Base-by-base conservation (phyloP, 2,329 filamentous ascomycete species). In the Monosporascus sp. region DNA sequence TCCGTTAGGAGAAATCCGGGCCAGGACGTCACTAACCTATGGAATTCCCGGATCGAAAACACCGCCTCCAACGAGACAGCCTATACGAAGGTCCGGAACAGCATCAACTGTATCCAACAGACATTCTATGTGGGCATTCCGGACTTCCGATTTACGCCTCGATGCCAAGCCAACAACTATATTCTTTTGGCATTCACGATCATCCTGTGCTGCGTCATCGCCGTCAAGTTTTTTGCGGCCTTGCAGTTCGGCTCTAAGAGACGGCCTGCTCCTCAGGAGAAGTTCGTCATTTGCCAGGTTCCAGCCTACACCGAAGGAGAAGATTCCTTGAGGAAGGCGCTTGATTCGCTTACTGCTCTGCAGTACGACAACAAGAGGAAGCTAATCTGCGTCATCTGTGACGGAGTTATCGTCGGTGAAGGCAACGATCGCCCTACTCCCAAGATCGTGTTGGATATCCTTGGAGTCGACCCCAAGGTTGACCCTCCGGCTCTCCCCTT, bases 321-420 rank as follows among this genome's bases (percentile, higher is more conserved):
- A 77, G 94, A 99, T 64, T 93, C 92, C 4, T 77, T 99, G 8
- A 82, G 94, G 52, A 95, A 96, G 68, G 93, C 91, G 50, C 79
- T 99, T 2, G 94, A 99, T 69, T 97, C 94, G 1, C 80, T 97
- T 55, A 97, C 94, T 17, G 91, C 92, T 14, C 80, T 99, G 17
- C 88, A 96, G 62, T 99, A 99, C 64, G 94, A 99, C 73, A 97
- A 99, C 74, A 99, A 99, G 78, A 82, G 94, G 58, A 99, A 99
- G 74, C 83, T 99, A 26, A 93, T 99, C 60, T 94, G 87, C 64
- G 90, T 99, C 56, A 90, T 99, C 62, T 99, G 94, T 67, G 94
- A 99, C 65, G 94, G 94, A 74, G 90, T 97, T 78, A 95, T 97
- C 69, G 89, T 97, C 45, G 94, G 94, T 76, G 86, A 88, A 63